phyloP scores from a whole-genome alignment of 1,139 yeast genomes.

The Suhomyces guaymorum region DNA sequence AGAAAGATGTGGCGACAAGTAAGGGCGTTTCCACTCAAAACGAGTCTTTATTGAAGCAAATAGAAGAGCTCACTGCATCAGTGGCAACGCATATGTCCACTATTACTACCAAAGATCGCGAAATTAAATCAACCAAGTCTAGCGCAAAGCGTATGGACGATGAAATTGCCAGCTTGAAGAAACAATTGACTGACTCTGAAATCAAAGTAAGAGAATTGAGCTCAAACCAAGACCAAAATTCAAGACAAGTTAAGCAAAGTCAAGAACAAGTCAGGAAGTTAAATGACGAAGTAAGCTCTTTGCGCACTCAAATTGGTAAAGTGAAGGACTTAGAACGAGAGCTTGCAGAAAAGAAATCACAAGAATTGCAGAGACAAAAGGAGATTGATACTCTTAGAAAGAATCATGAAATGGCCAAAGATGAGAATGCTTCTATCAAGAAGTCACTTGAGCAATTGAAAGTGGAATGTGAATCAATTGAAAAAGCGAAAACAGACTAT shows the following conservation, averaged over 20 bases:
- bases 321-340: slow-evolving; percentile 15
- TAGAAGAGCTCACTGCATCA: slow-evolving; percentile 13
- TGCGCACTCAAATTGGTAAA: slow-evolving; percentile 12
- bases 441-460: slow-evolving; percentile 26
- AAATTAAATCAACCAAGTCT: slow-evolving; percentile 15
- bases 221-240: slow-evolving; percentile 12
- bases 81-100: slow-evolving; percentile 14
- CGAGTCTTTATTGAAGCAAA: slow-evolving; percentile 14
- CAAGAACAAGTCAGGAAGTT: slow-evolving; percentile 9
- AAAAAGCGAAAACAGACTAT: slow-evolving; percentile 28
- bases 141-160: slow-evolving; percentile 16
- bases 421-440: slow-evolving; percentile 20
- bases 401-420: slow-evolving; percentile 10
- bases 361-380: slow-evolving; percentile 7
- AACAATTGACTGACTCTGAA: slow-evolving; percentile 15
- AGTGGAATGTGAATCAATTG: slow-evolving; percentile 38
- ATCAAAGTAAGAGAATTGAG: slow-evolving; percentile 13
- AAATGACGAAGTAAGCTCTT: slow-evolving; percentile 11
- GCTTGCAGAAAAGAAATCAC: slow-evolving; percentile 8
- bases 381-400: slow-evolving; percentile 14
- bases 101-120: slow-evolving; percentile 15
- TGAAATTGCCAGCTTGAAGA: slow-evolving; percentile 13
- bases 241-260: slow-evolving; percentile 13
- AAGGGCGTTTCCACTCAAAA: slow-evolving; percentile 13
- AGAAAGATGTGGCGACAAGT: slow-evolving; percentile 14